Evolutionary conservation across 257 asterid species (phyloP), one percentile per base, ranked within the genome.

Genomic region (Petrea volubilis): DNA sequence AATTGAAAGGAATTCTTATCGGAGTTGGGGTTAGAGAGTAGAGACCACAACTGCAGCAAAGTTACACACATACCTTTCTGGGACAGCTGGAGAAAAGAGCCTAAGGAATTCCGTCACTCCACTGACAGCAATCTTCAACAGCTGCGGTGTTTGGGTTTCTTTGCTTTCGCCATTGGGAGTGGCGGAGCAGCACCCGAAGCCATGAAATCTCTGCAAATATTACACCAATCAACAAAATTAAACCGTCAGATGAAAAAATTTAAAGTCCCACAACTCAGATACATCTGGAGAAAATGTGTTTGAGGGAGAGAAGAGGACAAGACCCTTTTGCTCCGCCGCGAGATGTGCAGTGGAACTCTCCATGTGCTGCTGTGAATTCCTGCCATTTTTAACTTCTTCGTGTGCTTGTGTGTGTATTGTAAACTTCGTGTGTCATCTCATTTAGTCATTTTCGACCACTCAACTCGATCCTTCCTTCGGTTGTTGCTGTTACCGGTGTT

Each of bases 71-170:
- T 61, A 83, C 89, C 80, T 79, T 78, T 53, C 53, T 73, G 47
- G 49, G 31, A 21, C 40, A 24, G 81, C 62, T 1, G 87, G 81
- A 34, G 83, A 62, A 70, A 90, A 74, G 47, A 92, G 73, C 74
- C 95, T 75, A 9, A 92, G 85, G 64, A 89, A 75, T 59, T 90
- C 89, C 2, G 98, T 87, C 27, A 74, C 85, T 34, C 86, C 90
- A 46, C 75, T 77, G 31, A 92, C 98, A 14, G 87, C 87, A 64
- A 85, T 17, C 74, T 80, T 90, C 84, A 92, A 59, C 34, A 86
- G 63, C 74, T 52, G 64, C 17, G 98, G 96, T 12, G 96, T 79
- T 76, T 74, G 79, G 23, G 72, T 50, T 66, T 47, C 69, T 69
- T 74, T 72, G 21, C 28, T 73, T 55, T 80, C 75, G 53, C 79